Base-by-base conservation (phyloP, 2,329 filamentous ascomycete genomes). In the Drechmeria coniospora region DNA sequence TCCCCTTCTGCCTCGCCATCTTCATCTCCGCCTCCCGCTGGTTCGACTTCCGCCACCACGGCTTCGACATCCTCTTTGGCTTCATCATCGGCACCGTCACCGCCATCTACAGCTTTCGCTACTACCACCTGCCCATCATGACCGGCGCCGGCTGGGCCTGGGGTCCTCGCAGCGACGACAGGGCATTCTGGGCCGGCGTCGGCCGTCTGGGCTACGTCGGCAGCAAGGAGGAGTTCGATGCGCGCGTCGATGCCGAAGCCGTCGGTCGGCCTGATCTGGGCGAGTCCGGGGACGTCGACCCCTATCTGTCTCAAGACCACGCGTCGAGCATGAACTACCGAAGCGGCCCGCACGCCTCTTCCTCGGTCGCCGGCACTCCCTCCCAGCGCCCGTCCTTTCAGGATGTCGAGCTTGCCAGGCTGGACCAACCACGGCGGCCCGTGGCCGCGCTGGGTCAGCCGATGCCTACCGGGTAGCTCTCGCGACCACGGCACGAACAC, bases 11-110 rank as follows among this genome's bases (percentile, higher is more conserved):
- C 31, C 59, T 70, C 1, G 78, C 84, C 5, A 68, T 84, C 36
- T 93, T 84, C 56, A 79, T 94, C 36, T 66, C 77, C n/a, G 71
- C 75, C 16, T 87, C 82, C 1, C 78, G 87, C 8, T 95, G 78
- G 68, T 84, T 77, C 33, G 77, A 94, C 50, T 92, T 77, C 56
- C 74, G 81, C 21, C 87, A 95, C 51, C 80, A 87, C 48, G 84
- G 77, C n/a, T 87, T 93, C 48, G 87, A 95, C 38, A 80, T 94
- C 38, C 55, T 94, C 3, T 82, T 79, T 36, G 87, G 87, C n/a
- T 79, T 76, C 30, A 38, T 79, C 9, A 78, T 94, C 35, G 87
- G 87, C 7, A 65, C 76, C 10, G 53, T 74, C 24, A 69, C 69
- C 21, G 69, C 80, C 13, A 74, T 75, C 47, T 73, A 87, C 40